Evolutionary conservation across 352 stramenopile genomes (phyloP).

Genomic region (Pythium graminicola): DNA sequence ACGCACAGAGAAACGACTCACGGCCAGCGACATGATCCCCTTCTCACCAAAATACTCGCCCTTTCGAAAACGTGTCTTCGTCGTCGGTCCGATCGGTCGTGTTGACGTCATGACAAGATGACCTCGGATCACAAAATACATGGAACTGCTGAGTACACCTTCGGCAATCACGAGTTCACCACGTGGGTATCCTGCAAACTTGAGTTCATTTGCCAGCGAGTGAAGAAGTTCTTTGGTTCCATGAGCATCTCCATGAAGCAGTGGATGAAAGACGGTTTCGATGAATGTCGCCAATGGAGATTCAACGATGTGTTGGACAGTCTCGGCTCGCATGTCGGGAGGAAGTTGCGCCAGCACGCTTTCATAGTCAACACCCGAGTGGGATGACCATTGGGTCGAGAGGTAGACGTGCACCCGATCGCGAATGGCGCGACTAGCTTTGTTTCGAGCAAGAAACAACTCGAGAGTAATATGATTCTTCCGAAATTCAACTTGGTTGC

Average conservation of each 20-base stretch:
- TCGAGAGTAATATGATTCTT: constrained; percentile 68
- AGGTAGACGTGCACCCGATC: constrained; percentile 42
- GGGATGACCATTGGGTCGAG: constrained; percentile 55
- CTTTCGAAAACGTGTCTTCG: constrained; percentile 33
- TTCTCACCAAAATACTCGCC: constrained; percentile 59
- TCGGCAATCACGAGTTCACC: constrained; percentile 55
- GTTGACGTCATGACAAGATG: constrained; percentile 29
- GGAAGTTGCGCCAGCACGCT: constrained; percentile 47
- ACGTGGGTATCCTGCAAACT: constrained; percentile 56
- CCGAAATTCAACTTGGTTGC: constrained; percentile 59
- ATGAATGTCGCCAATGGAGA: constrained; percentile 33
- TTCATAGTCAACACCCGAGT: constrained; percentile 57
- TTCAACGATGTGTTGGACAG: constrained; percentile 42
- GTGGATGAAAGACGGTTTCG: constrained; percentile 34
- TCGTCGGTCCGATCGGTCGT: constrained; percentile 20
- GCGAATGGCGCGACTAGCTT: constrained; percentile 38
- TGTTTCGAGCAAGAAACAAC: constrained; percentile 45
- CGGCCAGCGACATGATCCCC: constrained; percentile 43
- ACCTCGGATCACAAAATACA: constrained; percentile 66
- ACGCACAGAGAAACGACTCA: constrained; percentile 39
- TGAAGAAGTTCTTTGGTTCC: constrained; percentile 5
- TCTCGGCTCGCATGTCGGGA: constrained; percentile 38
- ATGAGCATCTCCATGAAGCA: constrained; percentile 20
- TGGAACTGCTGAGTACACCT: constrained; percentile 44
- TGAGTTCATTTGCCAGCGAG: constrained; percentile 35